These are phyloP conservation scores for Sphenostylis stenocarpa DNA, from an alignment of 306 rosid genomes.

Conservation along the genomic window DNA sequence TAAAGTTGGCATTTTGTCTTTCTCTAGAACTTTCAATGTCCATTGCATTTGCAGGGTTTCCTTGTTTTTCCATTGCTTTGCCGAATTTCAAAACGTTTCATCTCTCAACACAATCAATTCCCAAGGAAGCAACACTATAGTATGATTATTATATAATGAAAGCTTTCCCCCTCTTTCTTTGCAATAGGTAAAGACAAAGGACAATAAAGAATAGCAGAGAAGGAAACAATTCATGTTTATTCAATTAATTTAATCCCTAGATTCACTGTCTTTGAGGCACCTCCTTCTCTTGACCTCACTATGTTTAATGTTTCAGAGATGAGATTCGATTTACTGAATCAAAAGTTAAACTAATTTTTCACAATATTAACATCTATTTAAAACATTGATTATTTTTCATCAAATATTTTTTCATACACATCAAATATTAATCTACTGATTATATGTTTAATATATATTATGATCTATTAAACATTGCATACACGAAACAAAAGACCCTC, in stretches of 20 bases:
- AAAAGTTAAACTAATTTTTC: not conserved
- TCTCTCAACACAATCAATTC: slow-evolving; percentile 35
- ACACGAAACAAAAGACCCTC: no score
- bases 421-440: not conserved
- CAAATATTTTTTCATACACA: no score
- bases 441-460: not conserved
- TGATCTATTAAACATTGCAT: no score
- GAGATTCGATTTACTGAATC: not conserved
- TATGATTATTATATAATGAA: slow-evolving; percentile 6
- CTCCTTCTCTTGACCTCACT: slow-evolving; percentile 29
- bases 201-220: slow-evolving; percentile 26
- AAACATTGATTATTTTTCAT: not conserved
- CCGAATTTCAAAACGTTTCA: slow-evolving; percentile 27
- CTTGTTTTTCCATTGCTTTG: slow-evolving; percentile 15
- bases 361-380: not conserved
- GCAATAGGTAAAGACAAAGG: slow-evolving; percentile 27
- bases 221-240: not conserved
- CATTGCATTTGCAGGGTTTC: slow-evolving; percentile 9
- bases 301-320: not conserved
- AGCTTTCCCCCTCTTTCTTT: slow-evolving; percentile 33
- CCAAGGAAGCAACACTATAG: slow-evolving; percentile 36
- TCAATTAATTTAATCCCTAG: slow-evolving; percentile 12
- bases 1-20: slow-evolving; percentile 23
- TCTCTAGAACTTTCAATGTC: slow-evolving; percentile 14
- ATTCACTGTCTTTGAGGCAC: slow-evolving; percentile 6